Conservation (phyloP, 805 yeast genomes). For the Saccharomycopsis sp. region DNA sequence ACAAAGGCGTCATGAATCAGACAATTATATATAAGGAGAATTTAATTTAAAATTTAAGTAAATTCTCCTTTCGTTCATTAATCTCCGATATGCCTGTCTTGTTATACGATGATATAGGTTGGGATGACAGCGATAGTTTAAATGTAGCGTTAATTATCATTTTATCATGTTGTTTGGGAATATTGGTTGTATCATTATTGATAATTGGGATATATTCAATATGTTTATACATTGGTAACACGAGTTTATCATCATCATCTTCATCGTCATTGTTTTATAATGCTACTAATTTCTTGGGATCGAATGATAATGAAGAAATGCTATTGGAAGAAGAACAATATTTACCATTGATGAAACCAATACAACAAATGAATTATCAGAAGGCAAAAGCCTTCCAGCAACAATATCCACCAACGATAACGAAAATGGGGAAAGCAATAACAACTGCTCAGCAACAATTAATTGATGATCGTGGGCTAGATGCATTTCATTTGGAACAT, state of each 20-base stretch:
- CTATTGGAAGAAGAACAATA: conserved; percentile 11
- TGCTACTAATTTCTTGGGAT: neutral
- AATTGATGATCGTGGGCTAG: conserved; percentile 21
- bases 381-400: conserved; percentile 7
- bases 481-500: conserved; percentile 20
- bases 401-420: conserved; percentile 12
- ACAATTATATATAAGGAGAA: too few relatives aligned
- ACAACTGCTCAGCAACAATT: conserved; percentile 12
- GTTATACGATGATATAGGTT: neutral
- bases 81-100: too few relatives aligned
- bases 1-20: too few relatives aligned
- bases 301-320: conserved; percentile 4
- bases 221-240: conserved; percentile 14
- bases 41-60: too few relatives aligned
- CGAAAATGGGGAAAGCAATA: conserved; percentile 15
- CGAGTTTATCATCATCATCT: neutral
- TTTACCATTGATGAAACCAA: conserved; percentile 5
- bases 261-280: neutral
- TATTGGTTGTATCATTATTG: conserved; percentile 12
- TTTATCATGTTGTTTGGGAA: conserved; percentile 15
- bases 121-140: conserved; percentile 1
- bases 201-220: conserved; percentile 19
- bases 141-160: conserved; percentile 15
- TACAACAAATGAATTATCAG: conserved; percentile 5
- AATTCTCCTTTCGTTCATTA: too few relatives aligned